Evolutionary conservation across 2,329 filamentous ascomycete species (phyloP), one percentile per base, ranked within the genome.

Genomic region (Amesomyces nigricolor): DNA sequence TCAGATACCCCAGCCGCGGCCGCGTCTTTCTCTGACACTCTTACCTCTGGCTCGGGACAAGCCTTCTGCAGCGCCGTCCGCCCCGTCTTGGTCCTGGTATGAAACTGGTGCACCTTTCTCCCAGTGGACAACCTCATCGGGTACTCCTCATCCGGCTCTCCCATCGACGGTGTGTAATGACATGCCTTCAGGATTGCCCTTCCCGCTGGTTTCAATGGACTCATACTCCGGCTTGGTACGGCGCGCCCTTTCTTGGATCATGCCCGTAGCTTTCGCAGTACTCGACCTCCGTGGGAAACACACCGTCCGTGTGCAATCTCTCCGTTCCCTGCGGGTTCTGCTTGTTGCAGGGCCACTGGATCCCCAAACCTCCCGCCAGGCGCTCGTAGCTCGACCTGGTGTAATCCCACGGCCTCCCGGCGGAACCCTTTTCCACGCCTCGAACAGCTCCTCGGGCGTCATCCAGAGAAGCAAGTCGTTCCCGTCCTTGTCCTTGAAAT

Each of bases 291-390:
- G 70, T 72, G 58, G 64, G 71, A 63, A 72, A 72, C 3, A 58
- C 52, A 2, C 65, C 66, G 45, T 72, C 66, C 2, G 63, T 51
- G 50, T 68, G 72, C 3, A 71, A 59, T 6, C 70, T 53, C 52
- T 72, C 69, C 10, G 62, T 70, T 2, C 70, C 70, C 14, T 63
- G 47, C 1, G 70, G 70, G 54, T 67, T 61, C 4, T 64, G 57
- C 11, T 63, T 59, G 37, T 66, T 71, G 57, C 68, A 71, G 7
- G 70, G 70, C 70, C 70, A 72, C 54, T 71, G 69, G 22, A 72
- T 66, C 1, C 70, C 70, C 3, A 68, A 68, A 1, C 68, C 68
- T 3, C 68, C 69, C 1, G 65, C 65, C 2, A 72, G 59, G 47
- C 67, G 68, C 8, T 67, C 67, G 51, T 72, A 72, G 3, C 57